phyloP scores from a whole-genome alignment of 805 yeast genomes.

The Candida loeiensis region DNA sequence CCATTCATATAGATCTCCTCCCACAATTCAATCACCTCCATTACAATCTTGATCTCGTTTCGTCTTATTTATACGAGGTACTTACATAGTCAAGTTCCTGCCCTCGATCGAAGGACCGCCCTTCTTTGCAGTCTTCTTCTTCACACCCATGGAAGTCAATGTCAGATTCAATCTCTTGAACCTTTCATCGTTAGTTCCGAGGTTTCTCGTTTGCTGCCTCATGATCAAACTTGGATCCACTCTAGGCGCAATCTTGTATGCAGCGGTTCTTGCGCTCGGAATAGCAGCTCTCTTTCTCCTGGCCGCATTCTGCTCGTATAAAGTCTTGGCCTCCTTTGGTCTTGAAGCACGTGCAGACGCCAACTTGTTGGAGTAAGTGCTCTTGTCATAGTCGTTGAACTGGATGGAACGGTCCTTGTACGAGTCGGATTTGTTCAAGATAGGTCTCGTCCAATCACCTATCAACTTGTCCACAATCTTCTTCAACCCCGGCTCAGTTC shows the following conservation, averaged over 20 bases:
- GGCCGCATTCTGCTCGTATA: conserved; percentile 86
- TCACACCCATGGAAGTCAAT: conserved; percentile 44
- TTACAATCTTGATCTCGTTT: not conserved
- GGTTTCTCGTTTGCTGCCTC: conserved; percentile 42
- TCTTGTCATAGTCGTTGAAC: conserved; percentile 64
- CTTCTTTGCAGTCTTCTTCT: conserved; percentile 51
- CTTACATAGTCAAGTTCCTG: conserved; percentile 44
- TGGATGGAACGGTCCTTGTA: conserved; percentile 82
- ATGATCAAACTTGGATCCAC: conserved; percentile 52
- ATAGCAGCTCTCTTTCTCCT: conserved; percentile 94
- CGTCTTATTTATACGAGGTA: not conserved
- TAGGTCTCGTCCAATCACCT: conserved; percentile 98
- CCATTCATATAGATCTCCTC: no score
- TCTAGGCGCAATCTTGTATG: conserved; percentile 86
- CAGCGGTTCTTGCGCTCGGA: conserved; percentile 86
- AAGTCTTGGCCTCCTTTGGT: conserved; percentile 46
- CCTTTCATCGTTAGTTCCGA: conserved; percentile 65
- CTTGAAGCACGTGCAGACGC: conserved; percentile 28
- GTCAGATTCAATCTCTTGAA: conserved; percentile 72
- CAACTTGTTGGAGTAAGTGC: conserved; percentile 44
- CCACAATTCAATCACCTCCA: not conserved
- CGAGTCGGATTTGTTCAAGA: conserved; percentile 91
- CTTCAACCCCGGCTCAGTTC: conserved; percentile 83
- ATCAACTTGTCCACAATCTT: conserved; percentile 85
- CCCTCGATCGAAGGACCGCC: conserved; percentile 83